Evolutionary conservation across 257 asterid species (phyloP).

Genomic region (Solanum sejunctum): DNA sequence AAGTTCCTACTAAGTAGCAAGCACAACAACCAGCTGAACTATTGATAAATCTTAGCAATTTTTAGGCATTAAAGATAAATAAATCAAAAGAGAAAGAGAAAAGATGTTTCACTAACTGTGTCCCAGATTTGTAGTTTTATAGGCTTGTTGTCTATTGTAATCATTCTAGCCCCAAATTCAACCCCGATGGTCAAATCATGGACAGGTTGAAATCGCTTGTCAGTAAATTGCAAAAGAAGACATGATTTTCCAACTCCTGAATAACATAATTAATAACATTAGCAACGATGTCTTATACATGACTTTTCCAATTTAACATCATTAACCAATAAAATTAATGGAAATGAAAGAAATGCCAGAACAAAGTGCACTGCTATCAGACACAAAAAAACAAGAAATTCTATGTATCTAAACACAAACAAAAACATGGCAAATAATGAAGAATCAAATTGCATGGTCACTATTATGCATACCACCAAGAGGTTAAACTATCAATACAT

Average conservation of each 20-base stretch:
- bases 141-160: constrained; percentile 59
- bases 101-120: constrained; percentile 35
- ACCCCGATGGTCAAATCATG: constrained; percentile 79
- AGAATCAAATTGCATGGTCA: not conserved
- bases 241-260: constrained; percentile 89
- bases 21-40: not conserved
- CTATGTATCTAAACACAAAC: not conserved
- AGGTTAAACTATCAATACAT: not conserved
- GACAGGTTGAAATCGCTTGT: constrained; percentile 74
- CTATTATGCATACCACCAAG: not conserved
- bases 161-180: constrained; percentile 68
- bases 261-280: not conserved
- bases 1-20: not conserved
- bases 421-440: not conserved
- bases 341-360: not conserved
- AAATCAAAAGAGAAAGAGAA: not conserved
- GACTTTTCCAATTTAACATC: not conserved
- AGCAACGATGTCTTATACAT: not conserved
- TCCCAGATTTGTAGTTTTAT: constrained; percentile 81
- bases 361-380: not conserved
- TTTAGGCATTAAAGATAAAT: not conserved
- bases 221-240: constrained; percentile 69
- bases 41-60: not conserved
- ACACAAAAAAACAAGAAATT: not conserved
- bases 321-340: not conserved